Evolutionary conservation across 306 rosid genomes (phyloP).

Genomic region (Malus fusca): DNA sequence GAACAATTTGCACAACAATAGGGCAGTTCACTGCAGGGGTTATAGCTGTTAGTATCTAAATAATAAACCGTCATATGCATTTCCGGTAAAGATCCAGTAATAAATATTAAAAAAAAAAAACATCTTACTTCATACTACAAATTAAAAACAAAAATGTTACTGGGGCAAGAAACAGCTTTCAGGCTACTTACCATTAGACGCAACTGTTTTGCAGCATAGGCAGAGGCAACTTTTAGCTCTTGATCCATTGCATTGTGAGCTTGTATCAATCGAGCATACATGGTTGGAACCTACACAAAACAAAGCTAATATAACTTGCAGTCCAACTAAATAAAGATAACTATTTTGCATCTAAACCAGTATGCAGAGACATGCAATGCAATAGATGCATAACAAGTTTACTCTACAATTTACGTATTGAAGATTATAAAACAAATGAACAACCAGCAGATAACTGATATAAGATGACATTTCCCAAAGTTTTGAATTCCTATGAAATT

Average conservation of each 20-base stretch:
- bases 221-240: slow-evolving; percentile 60
- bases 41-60: not conserved
- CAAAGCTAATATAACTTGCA: slow-evolving; percentile 13
- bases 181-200: slow-evolving; percentile 76
- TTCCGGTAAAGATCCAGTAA: not conserved
- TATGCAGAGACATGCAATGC: not conserved
- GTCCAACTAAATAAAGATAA: not conserved
- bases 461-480: not conserved
- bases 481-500: not conserved
- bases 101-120: not conserved
- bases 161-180: not conserved
- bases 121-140: not conserved
- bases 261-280: slow-evolving; percentile 77
- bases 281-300: slow-evolving; percentile 77
- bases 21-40: not conserved
- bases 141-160: not conserved
- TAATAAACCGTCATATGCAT: not conserved
- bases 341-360: not conserved
- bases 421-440: slow-evolving; percentile 1
- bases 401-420: not conserved
- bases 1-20: slow-evolving; percentile 5
- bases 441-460: slow-evolving; percentile 10
- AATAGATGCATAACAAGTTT: not conserved
- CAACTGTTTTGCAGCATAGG: slow-evolving; percentile 76
- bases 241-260: slow-evolving; percentile 79